Evolutionary conservation across 106 monocot genomes (phyloP).

Genomic region (Acanthochlamys bracteata): DNA sequence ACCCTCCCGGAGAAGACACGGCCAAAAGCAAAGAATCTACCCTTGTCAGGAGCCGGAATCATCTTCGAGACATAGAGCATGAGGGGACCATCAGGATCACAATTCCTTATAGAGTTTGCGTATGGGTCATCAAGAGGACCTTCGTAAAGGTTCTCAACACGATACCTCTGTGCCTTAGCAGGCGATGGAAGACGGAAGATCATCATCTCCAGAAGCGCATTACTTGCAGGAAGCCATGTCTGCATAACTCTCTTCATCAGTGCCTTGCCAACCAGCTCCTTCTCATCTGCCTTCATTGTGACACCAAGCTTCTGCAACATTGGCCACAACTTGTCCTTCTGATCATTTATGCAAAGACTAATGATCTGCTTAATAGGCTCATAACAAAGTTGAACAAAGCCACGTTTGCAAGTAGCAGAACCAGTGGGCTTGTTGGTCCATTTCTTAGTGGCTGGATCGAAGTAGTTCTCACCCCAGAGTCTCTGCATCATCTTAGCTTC

Average conservation of each 20-base stretch:
- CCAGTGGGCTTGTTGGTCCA: slow-evolving; percentile 42
- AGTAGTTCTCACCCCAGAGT: slow-evolving; percentile 46
- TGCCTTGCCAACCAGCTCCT: slow-evolving; percentile 34
- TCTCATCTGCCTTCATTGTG: slow-evolving; percentile 38
- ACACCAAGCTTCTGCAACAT: slow-evolving; percentile 42
- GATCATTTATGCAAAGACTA: slow-evolving; percentile 35
- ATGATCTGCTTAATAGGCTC: slow-evolving; percentile 50
- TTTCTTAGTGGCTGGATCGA: slow-evolving; percentile 42
- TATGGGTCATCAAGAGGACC: slow-evolving; percentile 43
- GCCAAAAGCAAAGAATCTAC: slow-evolving; percentile 46
- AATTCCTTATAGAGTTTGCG: slow-evolving; percentile 36
- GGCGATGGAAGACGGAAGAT: slow-evolving; percentile 50
- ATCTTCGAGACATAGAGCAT: slow-evolving; percentile 50
- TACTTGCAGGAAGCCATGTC: slow-evolving; percentile 41
- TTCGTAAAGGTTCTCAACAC: slow-evolving; percentile 46
- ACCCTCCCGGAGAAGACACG: slow-evolving; percentile 40
- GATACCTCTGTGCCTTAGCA: slow-evolving; percentile 32
- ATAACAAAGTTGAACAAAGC: slow-evolving; percentile 47
- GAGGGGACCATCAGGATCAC: slow-evolving; percentile 39
- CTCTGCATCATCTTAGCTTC: slow-evolving; percentile 49
- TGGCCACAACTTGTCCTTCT: slow-evolving; percentile 46
- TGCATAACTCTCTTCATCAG: slow-evolving; percentile 56
- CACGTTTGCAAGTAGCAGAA: slow-evolving; percentile 35
- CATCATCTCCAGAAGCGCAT: slow-evolving; percentile 47
- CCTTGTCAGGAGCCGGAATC: slow-evolving; percentile 48